These are phyloP conservation scores for Hyphopichia khmerensis DNA, from an alignment of 1,139 yeast genomes.

Conservation along the genomic window DNA sequence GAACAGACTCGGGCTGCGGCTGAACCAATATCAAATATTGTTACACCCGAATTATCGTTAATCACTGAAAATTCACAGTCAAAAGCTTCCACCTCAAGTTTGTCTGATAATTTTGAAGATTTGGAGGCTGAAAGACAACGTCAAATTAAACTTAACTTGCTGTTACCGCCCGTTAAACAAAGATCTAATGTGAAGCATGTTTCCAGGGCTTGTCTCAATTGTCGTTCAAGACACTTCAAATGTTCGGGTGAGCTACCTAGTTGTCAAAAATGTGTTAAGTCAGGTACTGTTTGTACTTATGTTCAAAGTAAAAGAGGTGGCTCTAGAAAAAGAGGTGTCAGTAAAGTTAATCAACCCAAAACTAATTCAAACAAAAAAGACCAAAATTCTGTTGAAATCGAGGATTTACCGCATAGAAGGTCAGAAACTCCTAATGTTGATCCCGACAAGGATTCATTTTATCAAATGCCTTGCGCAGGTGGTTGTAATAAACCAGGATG, in stretches of 20 bases:
- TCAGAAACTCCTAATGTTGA: conserved; percentile 1
- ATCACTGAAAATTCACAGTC: neutral
- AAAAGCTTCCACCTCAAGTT: neutral
- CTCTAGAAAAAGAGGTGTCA: conserved; percentile 46
- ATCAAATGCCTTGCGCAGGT: conserved; percentile 1
- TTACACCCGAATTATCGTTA: too few species aligned
- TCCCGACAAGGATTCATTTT: neutral
- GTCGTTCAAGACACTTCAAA: conserved; percentile 47
- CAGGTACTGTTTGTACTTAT: conserved; percentile 36
- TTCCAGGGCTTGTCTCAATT: conserved; percentile 44
- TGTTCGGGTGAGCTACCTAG: conserved; percentile 48
- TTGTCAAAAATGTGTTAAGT: conserved; percentile 38
- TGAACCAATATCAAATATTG: too few species aligned
- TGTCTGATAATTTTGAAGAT: neutral
- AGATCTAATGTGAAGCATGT: conserved; percentile 15
- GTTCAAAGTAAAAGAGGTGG: conserved; percentile 54
- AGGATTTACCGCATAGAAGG: conserved; percentile 9
- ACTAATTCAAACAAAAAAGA: neutral
- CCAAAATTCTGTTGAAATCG: conserved; percentile 6
- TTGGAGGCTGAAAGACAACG: conserved; percentile 1
- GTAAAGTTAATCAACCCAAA: conserved; percentile 8
- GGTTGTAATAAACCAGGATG: conserved; percentile 1
- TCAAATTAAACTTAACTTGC: conserved; percentile 1
- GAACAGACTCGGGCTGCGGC: too few species aligned
- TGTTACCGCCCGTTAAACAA: conserved; percentile 1